phyloP scores from a whole-genome alignment of 768 basidiomycete genomes.

The Macrolepiota albuminosa region DNA sequence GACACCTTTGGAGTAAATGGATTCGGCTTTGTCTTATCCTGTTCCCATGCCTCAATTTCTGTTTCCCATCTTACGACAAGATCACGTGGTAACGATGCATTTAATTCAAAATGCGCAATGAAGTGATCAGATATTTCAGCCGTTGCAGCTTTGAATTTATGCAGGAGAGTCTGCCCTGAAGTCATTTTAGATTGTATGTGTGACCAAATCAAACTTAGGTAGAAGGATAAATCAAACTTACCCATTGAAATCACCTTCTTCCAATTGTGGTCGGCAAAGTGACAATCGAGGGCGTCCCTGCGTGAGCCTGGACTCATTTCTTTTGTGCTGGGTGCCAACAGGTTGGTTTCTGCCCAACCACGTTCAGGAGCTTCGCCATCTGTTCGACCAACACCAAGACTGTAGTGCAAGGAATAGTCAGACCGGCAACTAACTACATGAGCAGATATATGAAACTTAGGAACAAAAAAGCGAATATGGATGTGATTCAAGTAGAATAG shows the following conservation, averaged over 20 bases:
- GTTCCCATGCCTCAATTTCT: too few species aligned
- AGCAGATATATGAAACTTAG: not conserved
- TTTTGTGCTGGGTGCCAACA: not conserved
- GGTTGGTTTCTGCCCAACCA: not conserved
- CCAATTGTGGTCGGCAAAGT: not conserved
- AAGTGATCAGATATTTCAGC: too few species aligned
- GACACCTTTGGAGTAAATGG: too few species aligned
- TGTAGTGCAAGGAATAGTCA: not conserved
- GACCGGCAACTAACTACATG: not conserved
- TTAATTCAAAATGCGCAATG: too few species aligned
- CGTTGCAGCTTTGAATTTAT: too few species aligned
- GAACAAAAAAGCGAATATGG: not conserved
- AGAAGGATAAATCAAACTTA: not conserved
- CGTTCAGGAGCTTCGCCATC: not conserved
- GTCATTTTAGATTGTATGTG: too few species aligned
- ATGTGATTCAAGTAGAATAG: not conserved
- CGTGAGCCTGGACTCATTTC: not conserved
- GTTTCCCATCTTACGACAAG: too few species aligned
- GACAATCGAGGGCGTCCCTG: not conserved
- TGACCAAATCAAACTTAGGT: too few species aligned
- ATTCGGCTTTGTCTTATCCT: too few species aligned
- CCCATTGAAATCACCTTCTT: not conserved
- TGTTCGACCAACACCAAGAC: not conserved
- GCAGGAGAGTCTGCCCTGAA: too few species aligned
- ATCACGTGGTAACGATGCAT: too few species aligned